Base-by-base conservation (phyloP, 306 rosid species). In the Datisca glomerata region DNA sequence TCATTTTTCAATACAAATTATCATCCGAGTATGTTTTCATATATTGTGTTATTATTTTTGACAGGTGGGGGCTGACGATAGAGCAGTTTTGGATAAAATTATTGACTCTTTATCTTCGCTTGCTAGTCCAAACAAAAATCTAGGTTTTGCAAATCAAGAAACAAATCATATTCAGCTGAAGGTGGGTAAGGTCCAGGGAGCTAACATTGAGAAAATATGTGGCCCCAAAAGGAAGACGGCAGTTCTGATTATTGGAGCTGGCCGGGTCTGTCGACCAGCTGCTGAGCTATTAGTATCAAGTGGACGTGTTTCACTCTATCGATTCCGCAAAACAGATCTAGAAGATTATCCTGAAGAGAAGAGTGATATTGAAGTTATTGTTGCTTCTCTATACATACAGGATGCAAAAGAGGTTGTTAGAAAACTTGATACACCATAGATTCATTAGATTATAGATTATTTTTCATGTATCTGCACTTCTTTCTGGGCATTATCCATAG, bases 211-310 rank as follows among this genome's bases (percentile, higher is more conserved):
- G 56, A 72, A 72, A 68, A 77, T 49, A 59, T 35, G 61, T 48
- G 58, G 44, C 36, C 8, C 20, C 3, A 67, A 65, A 74, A 72
- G 58, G 54, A 83, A 80, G 78, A 56, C 68, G 22, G 60, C 70
- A 19, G 86, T 84, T 72, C 78, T 89, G 14, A 81, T 89, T 53
- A 79, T 89, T 54, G 97, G 97, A 15, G 97, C 97, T 8, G 97
- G 97, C 17, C 69, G 95, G 40, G 95, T 89, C 56, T 89, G 97
- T 64, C 80, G 64, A 58, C 97, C 97, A 35, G 95, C 97, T 35
- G 93, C 81, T 2, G 79, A 80, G 55, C 56, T 89, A 62, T 45
- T 89, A 54, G 76, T 82, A 13, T 80, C 95, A 47, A 13, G 65
- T 48, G 77, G 95, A 66, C 66, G 45, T 19, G 36, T 12, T 45